A percentile compares a stretch with the other conserved stretches of the same genome.
Evolutionary conservation across 768 basidiomycete species (phyloP).

Genomic region (Naematelia encephala): DNA sequence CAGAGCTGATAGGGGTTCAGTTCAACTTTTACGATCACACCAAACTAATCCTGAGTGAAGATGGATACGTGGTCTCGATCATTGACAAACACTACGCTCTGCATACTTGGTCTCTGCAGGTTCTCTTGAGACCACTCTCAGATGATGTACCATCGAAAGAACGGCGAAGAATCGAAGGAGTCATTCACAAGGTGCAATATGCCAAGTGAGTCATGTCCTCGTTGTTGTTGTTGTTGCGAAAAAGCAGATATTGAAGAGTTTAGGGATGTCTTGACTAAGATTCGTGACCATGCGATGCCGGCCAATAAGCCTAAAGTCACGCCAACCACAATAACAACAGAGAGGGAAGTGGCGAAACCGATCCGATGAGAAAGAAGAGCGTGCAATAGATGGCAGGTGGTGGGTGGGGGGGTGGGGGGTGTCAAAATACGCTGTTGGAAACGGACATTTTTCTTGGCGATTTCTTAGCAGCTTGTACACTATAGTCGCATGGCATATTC

Average conservation of each 20-base stretch:
- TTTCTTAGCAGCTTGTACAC: neutral
- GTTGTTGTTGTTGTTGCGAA: neutral
- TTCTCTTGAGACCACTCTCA: slow-evolving; percentile 57
- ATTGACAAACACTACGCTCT: slow-evolving; percentile 85
- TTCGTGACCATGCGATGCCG: neutral
- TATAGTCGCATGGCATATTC: neutral
- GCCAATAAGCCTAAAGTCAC: neutral
- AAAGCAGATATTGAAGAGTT: neutral
- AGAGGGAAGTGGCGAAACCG: neutral
- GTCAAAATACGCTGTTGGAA: neutral
- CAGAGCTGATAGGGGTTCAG: slow-evolving; percentile 54
- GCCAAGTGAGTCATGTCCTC: slow-evolving; percentile 25
- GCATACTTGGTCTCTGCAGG: slow-evolving; percentile 67
- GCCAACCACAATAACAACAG: neutral
- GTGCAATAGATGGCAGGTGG: neutral
- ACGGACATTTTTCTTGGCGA: neutral
- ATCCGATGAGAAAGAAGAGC: neutral
- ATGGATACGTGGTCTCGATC: slow-evolving; percentile 75
- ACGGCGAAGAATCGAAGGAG: slow-evolving; percentile 33
- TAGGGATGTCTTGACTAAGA: neutral
- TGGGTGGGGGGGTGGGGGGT: neutral
- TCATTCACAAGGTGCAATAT: slow-evolving; percentile 39
- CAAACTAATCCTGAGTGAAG: slow-evolving; percentile 81
- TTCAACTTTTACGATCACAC: slow-evolving; percentile 99
- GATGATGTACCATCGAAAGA: slow-evolving; percentile 27